Evolutionary conservation across 2,329 filamentous ascomycete species (phyloP).

Genomic region (Penicillium fuscoglaucum): DNA sequence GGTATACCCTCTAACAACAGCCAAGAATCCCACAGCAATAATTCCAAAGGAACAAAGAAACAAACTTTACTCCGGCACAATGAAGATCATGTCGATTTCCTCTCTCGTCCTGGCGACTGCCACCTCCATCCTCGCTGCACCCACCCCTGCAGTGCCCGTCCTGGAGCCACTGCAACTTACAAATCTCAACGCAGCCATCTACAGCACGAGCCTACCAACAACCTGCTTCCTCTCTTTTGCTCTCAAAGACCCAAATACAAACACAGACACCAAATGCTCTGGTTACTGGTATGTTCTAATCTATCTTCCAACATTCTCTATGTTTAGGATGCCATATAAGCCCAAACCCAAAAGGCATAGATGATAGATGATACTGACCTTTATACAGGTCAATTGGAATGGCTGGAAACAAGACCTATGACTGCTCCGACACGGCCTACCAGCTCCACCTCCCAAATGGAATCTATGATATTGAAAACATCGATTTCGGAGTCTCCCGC

Average conservation of each 20-base stretch:
- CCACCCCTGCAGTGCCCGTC: constrained; percentile 3
- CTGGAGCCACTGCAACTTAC: constrained; percentile 12
- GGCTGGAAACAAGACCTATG: constrained; percentile 10
- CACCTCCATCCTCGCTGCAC: constrained; percentile 11
- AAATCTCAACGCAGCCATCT: constrained; percentile 12
- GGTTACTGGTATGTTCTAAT: constrained; percentile 16
- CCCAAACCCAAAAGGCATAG: not conserved
- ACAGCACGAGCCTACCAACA: constrained; percentile 8
- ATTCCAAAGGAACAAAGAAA: not conserved
- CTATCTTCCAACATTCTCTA: not conserved
- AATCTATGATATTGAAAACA: constrained; percentile 20
- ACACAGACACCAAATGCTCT: constrained; percentile 11
- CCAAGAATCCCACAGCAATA: not conserved
- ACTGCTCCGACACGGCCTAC: constrained; percentile 16
- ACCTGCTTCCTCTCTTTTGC: constrained; percentile 8
- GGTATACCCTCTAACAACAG: not conserved
- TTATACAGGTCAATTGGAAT: constrained; percentile 13
- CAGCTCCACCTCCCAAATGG: constrained; percentile 17
- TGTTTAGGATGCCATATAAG: not conserved
- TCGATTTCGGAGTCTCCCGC: constrained; percentile 15
- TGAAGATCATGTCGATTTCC: constrained; percentile 14
- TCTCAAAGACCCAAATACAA: constrained; percentile 19
- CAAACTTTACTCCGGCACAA: not conserved
- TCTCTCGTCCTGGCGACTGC: constrained; percentile 13
- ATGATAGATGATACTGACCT: not conserved